A percentile compares a stretch with the other conserved stretches of the same genome.
phyloP scores from a whole-genome alignment of 192 early-diverging fungal species.

The Backusella macrospora region DNA sequence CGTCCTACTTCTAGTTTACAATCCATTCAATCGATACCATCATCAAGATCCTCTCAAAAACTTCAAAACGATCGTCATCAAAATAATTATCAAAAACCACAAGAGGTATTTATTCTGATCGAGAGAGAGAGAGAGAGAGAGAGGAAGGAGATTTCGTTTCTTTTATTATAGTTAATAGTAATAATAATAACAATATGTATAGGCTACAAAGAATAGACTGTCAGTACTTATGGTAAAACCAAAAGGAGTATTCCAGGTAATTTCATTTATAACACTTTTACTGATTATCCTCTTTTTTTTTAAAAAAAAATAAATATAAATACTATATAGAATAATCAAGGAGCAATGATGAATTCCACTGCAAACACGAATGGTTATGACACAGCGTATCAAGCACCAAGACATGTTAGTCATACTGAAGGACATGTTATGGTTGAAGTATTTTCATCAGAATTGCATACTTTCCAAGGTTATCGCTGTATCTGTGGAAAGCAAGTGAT shows the following conservation, averaged over 20 bases:
- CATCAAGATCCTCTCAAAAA: not conserved
- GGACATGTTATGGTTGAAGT: conserved; percentile 33
- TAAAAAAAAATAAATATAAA: not conserved
- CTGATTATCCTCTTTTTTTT: not conserved
- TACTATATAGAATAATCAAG: not conserved
- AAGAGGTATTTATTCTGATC: not conserved
- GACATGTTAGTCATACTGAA: conserved; percentile 22
- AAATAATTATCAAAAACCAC: not conserved
- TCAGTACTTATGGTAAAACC: conserved; percentile 30
- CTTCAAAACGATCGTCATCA: conserved; percentile 10
- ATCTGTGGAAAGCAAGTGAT: conserved; percentile 31
- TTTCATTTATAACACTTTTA: not conserved
- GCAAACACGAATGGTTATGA: not conserved
- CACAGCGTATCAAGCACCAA: not conserved
- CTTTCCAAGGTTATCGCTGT: conserved; percentile 33
- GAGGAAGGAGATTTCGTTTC: not conserved
- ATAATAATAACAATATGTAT: too few species aligned
- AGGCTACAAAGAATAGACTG: conserved; percentile 5
- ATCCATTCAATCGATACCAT: not conserved
- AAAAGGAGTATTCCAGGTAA: conserved; percentile 24
- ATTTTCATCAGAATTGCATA: conserved; percentile 21
- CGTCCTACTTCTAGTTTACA: not conserved
- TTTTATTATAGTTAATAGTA: not conserved
- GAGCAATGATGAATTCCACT: not conserved
- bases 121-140: not conserved